Evolutionary conservation across 2,329 filamentous ascomycete species (phyloP), one percentile per base, ranked within the genome.

Genomic region (Colletotrichum cuscutae): DNA sequence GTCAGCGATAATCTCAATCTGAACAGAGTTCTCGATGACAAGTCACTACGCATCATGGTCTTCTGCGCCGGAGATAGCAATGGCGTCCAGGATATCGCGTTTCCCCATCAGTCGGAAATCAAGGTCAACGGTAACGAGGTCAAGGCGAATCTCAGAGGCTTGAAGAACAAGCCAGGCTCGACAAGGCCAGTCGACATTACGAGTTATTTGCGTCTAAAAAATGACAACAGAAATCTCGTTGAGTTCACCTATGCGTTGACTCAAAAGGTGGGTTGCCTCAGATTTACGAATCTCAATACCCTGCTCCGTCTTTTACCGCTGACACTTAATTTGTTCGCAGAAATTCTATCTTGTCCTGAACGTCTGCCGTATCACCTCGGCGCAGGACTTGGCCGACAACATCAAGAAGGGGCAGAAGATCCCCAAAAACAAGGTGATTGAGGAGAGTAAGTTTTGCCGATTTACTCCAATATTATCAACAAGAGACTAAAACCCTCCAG

Each of bases 101-200:
- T 99, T 76, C 97, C 97, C 1, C 91, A 96, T 77, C 95, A 98
- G 83, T 93, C 97, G 37, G 97, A 99, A 80, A 88, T 99, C 70
- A 96, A 95, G 80, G 90, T 98, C 68, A 99, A 99, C 77, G 89
- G 91, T 11, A 93, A 93, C 42, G 95, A 98, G 70, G 89, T 98
- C 76, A 97, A 96, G 82, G 93, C 93, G n/a, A 99, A 98, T 80
- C 88, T 97, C 76, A 93, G 97, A 76, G 97, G 97, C 5, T 84
- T 99, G 74, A 99, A 99, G 84, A 98, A 98, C 81, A 97, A 97
- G 81, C 94, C 96, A 7, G 97, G 97, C 26, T 97, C 97, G 57
- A 99, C 97, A 53, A 92, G 95, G 78, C 97, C 97, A 8, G 95
- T 94, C 59, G 97, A 99, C 82, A 93, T 99, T 74, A 99, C 97